Percentiles rank a stretch among this genome's conserved stretches.
Conservation (phyloP, 352 stramenopile genomes). For the Globisporangium perplexum region DNA sequence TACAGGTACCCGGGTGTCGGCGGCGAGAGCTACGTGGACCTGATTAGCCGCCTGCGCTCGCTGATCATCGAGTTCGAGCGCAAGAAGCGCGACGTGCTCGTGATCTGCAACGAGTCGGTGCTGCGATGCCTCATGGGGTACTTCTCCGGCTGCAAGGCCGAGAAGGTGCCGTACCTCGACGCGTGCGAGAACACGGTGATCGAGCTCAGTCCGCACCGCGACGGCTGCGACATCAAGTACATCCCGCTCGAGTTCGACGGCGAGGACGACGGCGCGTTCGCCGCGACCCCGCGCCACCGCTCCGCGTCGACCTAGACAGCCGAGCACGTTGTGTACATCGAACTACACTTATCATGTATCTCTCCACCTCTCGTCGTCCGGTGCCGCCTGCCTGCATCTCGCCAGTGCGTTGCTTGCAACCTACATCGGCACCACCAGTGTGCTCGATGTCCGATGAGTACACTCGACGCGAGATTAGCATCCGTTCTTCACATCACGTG, state of each 20-base stretch:
- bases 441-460: too few relatives aligned
- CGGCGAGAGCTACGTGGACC: slow-evolving; percentile 92
- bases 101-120: slow-evolving; percentile 81
- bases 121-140: slow-evolving; percentile 77
- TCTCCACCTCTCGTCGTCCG: too few relatives aligned
- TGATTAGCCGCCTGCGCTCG: slow-evolving; percentile 89
- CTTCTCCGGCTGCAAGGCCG: slow-evolving; percentile 66
- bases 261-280: slow-evolving; percentile 10
- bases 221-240: slow-evolving; percentile 81
- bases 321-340: background rate
- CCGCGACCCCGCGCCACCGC: background rate
- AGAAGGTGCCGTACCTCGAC: slow-evolving; percentile 67
- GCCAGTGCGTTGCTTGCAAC: too few relatives aligned
- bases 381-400: too few relatives aligned
- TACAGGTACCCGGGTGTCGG: slow-evolving; percentile 89
- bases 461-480: too few relatives aligned
- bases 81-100: slow-evolving; percentile 85
- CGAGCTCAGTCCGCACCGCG: slow-evolving; percentile 74
- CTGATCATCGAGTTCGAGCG: slow-evolving; percentile 92
- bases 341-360: background rate
- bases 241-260: slow-evolving; percentile 65
- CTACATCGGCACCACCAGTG: too few relatives aligned
- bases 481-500: too few relatives aligned
- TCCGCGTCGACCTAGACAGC: background rate
- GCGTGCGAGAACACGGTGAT: slow-evolving; percentile 69